Percentiles rank a stretch among this genome's conserved stretches.
Evolutionary conservation across 257 asterid species (phyloP).

Genomic region (Nicotiana benthamiana): DNA sequence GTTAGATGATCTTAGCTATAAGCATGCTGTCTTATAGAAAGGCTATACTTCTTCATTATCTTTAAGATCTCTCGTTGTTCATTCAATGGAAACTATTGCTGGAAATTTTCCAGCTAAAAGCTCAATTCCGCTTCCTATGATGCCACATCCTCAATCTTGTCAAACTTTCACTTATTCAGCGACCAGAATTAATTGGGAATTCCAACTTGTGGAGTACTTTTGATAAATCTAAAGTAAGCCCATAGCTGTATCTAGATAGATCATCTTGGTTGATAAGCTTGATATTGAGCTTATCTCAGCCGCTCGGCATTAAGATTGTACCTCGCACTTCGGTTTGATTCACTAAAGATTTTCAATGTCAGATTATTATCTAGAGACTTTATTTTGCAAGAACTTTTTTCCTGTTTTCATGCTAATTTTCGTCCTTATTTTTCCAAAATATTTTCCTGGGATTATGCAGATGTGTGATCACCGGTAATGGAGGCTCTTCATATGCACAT

Average conservation of each 20-base stretch:
- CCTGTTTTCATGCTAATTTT: neutral
- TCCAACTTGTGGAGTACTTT: neutral
- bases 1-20: neutral
- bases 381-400: neutral
- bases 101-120: neutral
- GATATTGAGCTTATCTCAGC: neutral
- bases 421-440: neutral
- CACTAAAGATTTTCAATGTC: neutral
- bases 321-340: neutral
- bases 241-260: neutral
- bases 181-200: neutral
- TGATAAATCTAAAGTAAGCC: neutral
- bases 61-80: neutral
- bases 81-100: neutral
- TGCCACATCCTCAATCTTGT: neutral
- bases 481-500: conserved; percentile 45
- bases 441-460: conserved; percentile 33
- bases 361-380: neutral
- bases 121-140: neutral
- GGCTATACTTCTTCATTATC: neutral
- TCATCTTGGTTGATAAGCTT: neutral
- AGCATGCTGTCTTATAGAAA: neutral
- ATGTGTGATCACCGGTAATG: conserved; percentile 85
- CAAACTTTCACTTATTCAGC: neutral
- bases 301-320: neutral